Conservation (phyloP, 2,329 filamentous ascomycete genomes). For the Sclerotinia spermophila region DNA sequence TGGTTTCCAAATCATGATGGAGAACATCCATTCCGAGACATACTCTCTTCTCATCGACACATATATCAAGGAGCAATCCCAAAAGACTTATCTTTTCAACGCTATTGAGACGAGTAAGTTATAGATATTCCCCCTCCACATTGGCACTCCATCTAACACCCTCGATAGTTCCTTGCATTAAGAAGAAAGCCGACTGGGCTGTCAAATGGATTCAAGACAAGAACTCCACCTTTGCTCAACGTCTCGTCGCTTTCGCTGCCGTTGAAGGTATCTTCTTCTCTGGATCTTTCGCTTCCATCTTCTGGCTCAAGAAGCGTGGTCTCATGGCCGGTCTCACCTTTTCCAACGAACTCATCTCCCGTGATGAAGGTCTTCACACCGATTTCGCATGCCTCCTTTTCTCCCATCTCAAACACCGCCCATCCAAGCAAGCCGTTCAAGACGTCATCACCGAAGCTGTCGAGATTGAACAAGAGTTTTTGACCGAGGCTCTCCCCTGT, state of each 20-base stretch:
- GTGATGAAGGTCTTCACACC: conserved; percentile 98
- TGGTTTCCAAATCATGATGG: conserved; percentile 99
- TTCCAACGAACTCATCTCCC: conserved; percentile 99
- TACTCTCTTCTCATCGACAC: conserved; percentile 99
- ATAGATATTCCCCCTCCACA: background rate
- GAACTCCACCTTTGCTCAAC: conserved; percentile 90
- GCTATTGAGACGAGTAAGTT: conserved; percentile 91
- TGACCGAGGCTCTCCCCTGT: conserved; percentile 90
- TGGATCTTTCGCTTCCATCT: conserved; percentile 96
- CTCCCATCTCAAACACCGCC: conserved; percentile 93
- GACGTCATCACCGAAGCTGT: conserved; percentile 94
- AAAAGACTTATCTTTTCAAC: conserved; percentile 93
- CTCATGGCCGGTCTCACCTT: conserved; percentile 98
- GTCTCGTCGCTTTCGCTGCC: conserved; percentile 92
- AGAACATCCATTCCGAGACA: conserved; percentile 99
- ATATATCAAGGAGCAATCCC: conserved; percentile 96
- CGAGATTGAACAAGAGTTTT: conserved; percentile 92
- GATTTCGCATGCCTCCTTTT: conserved; percentile 98
- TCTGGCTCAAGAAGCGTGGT: conserved; percentile 99
- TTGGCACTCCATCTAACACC: conserved; percentile 31
- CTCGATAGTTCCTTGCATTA: conserved; percentile 79
- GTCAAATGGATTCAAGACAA: conserved; percentile 91
- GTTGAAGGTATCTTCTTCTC: conserved; percentile 99
- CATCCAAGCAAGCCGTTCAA: conserved; percentile 74
- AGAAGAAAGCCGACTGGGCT: conserved; percentile 98